phyloP scores from a whole-genome alignment of 2,329 filamentous ascomycete species.

The Aureobasidium pullulans region DNA sequence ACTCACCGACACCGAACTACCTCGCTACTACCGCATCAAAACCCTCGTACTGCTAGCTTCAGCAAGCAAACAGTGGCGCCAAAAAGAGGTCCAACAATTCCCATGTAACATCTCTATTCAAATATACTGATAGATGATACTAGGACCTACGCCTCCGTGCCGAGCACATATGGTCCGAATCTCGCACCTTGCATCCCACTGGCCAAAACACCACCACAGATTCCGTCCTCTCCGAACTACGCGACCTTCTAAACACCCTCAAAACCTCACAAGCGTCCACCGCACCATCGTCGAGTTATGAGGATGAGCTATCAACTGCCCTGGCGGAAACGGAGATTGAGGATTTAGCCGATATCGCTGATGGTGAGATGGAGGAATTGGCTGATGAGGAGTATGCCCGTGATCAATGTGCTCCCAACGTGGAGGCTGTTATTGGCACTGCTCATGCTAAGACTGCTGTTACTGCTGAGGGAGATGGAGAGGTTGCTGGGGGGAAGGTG shows the following conservation, averaged over 20 bases:
- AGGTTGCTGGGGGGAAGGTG: not conserved
- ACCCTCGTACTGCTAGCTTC: not conserved
- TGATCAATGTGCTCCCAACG: not conserved
- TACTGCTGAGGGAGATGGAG: not conserved
- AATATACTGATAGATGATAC: not conserved
- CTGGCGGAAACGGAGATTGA: conserved; percentile 5
- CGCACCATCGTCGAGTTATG: not conserved
- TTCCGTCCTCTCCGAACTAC: not conserved
- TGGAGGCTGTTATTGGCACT: not conserved
- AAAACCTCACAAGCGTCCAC: not conserved
- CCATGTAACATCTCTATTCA: not conserved
- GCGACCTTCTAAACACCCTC: not conserved
- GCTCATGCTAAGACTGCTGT: not conserved
- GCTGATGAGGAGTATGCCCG: conserved; percentile 7
- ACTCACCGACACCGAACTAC: not conserved
- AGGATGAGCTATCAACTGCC: not conserved
- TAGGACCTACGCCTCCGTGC: not conserved
- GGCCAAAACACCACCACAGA: conserved; percentile 3
- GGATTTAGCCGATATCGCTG: conserved; percentile 1
- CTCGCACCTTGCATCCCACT: not conserved
- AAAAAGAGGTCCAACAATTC: not conserved
- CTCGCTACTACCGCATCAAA: conserved; percentile 11
- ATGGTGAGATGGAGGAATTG: not conserved
- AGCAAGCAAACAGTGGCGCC: not conserved
- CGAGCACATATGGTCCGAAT: conserved; percentile 1